Base-by-base conservation (phyloP, 2,329 filamentous ascomycete genomes). In the Cyphellophora attinorum region DNA sequence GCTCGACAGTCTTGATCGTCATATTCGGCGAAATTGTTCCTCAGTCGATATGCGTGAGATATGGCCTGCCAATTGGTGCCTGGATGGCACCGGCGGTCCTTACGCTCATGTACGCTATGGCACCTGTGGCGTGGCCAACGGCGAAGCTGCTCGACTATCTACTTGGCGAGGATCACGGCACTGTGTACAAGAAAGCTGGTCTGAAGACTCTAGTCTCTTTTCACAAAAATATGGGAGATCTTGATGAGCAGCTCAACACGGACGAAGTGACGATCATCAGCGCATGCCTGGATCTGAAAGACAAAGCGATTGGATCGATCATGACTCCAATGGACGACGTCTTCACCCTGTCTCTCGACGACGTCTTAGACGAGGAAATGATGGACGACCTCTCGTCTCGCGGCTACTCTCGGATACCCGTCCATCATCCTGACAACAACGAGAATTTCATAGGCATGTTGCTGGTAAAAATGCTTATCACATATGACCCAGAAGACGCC, bases 291-390 rank as follows among this genome's bases (percentile, higher is more conserved):
- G 91, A 98, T 55, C 68, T 98, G 46, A 98, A 96, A 64, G 88
- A 91, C 48, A 98, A 98, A 64, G 72, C 89, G 1, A 88, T 98
- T 5, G 85, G 85, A 29, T 82, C 77, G 53, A 94, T 98, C 54
- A 98, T 98, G 91, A 98, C 93, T 0, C 91, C 91, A 1, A 96
- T 98, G 83, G 79, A 85, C 29, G 88, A 98, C 54, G 91, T 96
- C 31, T 98, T 93, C 55, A 89, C 83, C 41, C 85, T 98, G 76
- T 86, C 86, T n/a, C 83, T 89, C 33, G 88, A 98, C 52, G 91
- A 89, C 4, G 70, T 96, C 2, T 64, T 98, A 38, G 86, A 98
- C 52, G 89, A 96, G 59, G 70, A 78, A 52, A 96, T 86, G 48
- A 96, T 96, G 81, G 85, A 96, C 58, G 75, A 76, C 41, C 95